phyloP scores from a whole-genome alignment of 305 asterid species.

The Petunia hybrid region DNA sequence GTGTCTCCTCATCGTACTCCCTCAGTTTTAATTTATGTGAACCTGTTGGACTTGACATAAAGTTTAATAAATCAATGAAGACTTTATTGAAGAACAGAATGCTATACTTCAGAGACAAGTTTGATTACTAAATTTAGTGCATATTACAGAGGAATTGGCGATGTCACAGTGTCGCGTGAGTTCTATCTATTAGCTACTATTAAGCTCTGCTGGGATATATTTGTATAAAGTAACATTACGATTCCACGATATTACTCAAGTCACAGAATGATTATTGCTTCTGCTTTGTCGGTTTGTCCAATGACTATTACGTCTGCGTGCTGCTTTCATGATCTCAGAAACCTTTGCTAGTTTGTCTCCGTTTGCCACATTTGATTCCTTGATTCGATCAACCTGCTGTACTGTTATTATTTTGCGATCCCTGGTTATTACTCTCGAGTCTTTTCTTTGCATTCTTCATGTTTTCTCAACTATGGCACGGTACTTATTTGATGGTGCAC shows the following conservation, averaged over 20 bases:
- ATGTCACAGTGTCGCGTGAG: not conserved
- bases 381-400: not conserved
- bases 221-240: not conserved
- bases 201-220: not conserved
- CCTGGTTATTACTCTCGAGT: not conserved
- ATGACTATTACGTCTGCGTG: not conserved
- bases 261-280: not conserved
- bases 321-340: not conserved
- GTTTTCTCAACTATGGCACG: not conserved
- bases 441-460: constrained; percentile 21
- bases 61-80: no score
- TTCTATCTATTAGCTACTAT: not conserved
- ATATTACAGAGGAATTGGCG: not conserved
- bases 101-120: not conserved
- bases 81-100: not conserved
- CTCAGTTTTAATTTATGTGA: no score
- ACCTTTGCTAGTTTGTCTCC: not conserved
- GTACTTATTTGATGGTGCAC: constrained; percentile 22
- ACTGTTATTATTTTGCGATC: not conserved
- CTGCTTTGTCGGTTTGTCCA: constrained; percentile 1
- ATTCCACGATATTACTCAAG: no score
- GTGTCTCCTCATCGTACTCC: not conserved
- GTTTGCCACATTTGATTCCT: not conserved
- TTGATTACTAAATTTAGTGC: not conserved
- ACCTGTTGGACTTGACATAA: no score